Evolutionary conservation across 2,329 filamentous ascomycete species (phyloP), one percentile per base, ranked within the genome.

Genomic region (Paraconiothyrium sp.): DNA sequence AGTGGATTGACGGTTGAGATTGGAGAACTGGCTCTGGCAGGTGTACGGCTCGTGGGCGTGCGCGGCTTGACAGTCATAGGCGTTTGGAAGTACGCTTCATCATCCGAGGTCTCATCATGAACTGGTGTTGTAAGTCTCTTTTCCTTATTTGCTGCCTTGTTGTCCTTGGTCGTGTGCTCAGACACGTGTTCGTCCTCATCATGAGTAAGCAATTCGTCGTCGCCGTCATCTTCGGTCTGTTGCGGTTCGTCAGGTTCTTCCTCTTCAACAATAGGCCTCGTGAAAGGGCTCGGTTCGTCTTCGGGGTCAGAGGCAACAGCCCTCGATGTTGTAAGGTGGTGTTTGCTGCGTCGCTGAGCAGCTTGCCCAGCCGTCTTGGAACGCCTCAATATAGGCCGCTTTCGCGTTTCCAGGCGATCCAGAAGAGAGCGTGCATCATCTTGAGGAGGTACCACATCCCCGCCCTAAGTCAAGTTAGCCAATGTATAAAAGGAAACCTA

Each of bases 121-220:
- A 68, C 63, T 8, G 62, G 58, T n/a, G 66, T 48, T 48, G 13
- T 61, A 14, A 62, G 65, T 52, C 67, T 68, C 32, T 73, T 76
- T 35, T 78, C 73, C 48, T 74, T 75, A 34, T 74, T 65, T 1
- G 72, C 71, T 27, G 58, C 56, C 9, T 63, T 51, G 30, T 58
- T 65, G 7, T 66, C 62, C n/a, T 63, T 71, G 2, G 64, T 62
- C 37, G 68, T 64, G 48, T 60, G 65, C 50, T 71, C 69, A 2
- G 77, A 76, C 8, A 74, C 76, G 6, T 69, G 67, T n/a, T 78
- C 79, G n/a, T 84, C 82, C 34, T 84, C 82, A 35, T 89, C 88
- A 59, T 94, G 91, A 3, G 91, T 94, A 13, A 92, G 86, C n/a
- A 94, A 82, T 76, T 97, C 94, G 70, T 97, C 94, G 71, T 97